Base-by-base conservation (phyloP, 768 basidiomycete genomes). In the Russula compacta region DNA sequence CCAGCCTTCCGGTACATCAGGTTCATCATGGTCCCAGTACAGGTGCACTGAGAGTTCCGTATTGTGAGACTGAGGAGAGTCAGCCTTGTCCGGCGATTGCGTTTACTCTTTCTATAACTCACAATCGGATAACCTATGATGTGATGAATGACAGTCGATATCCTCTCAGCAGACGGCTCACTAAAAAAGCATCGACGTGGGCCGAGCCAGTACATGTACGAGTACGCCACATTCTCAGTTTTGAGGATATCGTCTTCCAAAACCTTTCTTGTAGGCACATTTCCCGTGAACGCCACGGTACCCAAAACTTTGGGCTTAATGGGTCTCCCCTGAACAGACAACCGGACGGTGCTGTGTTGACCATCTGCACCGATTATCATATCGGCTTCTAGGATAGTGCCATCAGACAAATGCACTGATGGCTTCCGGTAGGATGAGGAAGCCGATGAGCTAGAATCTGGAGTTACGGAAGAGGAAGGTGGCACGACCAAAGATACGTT, bases 301-400 rank as follows among this genome's bases (percentile, higher is more conserved):
- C 52, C 56, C 17, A 63, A 60, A 42, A 11, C 12, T 53, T 14
- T 35, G 6, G 65, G 57, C n/a, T 61, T 48, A 0, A 59, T 15
- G 11, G 2, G 50, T n/a, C 51, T 42, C 56, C n/a, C 53, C 29
- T 59, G 42, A 36, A 66, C 15, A 15, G 40, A 59, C 11, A 24
- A 38, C 39, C 65, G 63, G 7, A 66, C 56, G 32, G 52, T 47
- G 32, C 65, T 66, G 53, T 46, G 39, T 17, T 56, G 64, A 15
- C 66, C 66, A 46, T 67, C 66, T 39, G 66, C 66, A 15, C 66
- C 66, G n/a, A 67, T 49, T 39, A 67, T 53, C 29, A 67, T 43
- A 46, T 67, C 66, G 42, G 65, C 56, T 40, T 60, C 56, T 36
- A 67, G 46, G n/a, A 57, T 43, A 2, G 52, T 53, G 24, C 66